Conservation (phyloP, 306 rosid species). For the Pachyrhizus erosus region DNA sequence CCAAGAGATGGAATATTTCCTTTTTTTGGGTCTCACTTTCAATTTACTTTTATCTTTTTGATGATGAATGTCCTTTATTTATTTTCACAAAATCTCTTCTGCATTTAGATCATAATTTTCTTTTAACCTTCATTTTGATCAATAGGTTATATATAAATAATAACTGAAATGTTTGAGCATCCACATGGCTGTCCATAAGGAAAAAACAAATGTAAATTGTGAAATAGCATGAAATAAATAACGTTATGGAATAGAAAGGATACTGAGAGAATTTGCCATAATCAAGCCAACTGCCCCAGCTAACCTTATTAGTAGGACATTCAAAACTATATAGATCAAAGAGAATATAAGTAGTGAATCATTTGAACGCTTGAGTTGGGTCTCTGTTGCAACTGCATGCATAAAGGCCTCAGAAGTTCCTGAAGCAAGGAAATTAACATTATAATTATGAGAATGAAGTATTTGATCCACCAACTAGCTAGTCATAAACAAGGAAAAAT, state of each 20-base stretch:
- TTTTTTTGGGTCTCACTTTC: neutral
- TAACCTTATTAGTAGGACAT: conserved; percentile 66
- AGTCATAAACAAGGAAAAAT: conserved; percentile 26
- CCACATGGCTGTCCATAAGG: neutral
- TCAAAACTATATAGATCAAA: conserved; percentile 74
- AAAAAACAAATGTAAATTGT: neutral
- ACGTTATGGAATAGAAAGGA: conserved; percentile 60
- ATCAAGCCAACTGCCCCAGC: conserved; percentile 94
- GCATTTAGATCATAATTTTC: conserved; percentile 13
- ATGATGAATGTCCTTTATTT: conserved; percentile 18
- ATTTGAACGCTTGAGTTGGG: conserved; percentile 83
- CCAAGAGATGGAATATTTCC: conserved; percentile 1
- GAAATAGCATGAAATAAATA: conserved; percentile 26
- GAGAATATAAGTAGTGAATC: conserved; percentile 78
- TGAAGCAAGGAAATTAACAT: conserved; percentile 46
- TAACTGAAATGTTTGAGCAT: neutral
- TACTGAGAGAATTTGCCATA: conserved; percentile 88
- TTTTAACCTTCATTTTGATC: conserved; percentile 26
- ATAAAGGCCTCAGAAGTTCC: conserved; percentile 97
- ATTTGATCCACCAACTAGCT: conserved; percentile 29
- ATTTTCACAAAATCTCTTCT: neutral
- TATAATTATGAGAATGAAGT: conserved; percentile 3
- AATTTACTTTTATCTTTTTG: neutral
- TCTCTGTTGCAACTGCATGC: conserved; percentile 90
- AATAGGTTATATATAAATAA: conserved; percentile 1